Evolutionary conservation across 2,329 filamentous ascomycete species (phyloP).

Genomic region (Ampelomyces quisqualis): DNA sequence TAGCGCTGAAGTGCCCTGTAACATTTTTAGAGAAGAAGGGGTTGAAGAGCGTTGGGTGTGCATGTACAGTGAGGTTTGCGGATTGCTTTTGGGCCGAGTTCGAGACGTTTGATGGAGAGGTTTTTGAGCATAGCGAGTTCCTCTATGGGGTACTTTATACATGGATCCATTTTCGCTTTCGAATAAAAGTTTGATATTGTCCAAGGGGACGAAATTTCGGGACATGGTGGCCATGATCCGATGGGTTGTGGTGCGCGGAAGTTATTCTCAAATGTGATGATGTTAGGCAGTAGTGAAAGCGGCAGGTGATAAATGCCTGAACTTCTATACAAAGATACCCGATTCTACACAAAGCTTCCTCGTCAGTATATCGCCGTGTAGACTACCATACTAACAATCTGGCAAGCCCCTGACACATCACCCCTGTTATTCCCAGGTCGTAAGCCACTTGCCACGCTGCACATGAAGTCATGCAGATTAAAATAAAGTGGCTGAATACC

Average conservation of each 20-base stretch:
- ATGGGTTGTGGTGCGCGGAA: background rate
- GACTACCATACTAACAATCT: too few species aligned
- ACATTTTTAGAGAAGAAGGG: too few species aligned
- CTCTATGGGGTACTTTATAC: background rate
- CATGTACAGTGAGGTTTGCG: background rate
- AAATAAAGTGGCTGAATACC: too few species aligned
- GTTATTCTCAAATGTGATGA: background rate
- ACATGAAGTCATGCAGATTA: too few species aligned
- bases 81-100: background rate
- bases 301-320: background rate
- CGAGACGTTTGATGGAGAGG: background rate
- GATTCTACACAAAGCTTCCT: too few species aligned
- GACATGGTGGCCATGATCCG: background rate
- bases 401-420: too few species aligned
- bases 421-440: too few species aligned
- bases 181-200: background rate
- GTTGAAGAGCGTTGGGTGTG: background rate
- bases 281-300: background rate
- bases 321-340: too few species aligned
- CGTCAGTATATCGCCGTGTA: too few species aligned
- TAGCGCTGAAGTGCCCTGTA: background rate
- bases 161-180: background rate
- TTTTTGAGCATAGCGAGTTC: background rate
- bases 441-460: too few species aligned
- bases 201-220: background rate